Conservation (phyloP, 1,284 basidiomycete species). For the Ceratobasidium sp. region DNA sequence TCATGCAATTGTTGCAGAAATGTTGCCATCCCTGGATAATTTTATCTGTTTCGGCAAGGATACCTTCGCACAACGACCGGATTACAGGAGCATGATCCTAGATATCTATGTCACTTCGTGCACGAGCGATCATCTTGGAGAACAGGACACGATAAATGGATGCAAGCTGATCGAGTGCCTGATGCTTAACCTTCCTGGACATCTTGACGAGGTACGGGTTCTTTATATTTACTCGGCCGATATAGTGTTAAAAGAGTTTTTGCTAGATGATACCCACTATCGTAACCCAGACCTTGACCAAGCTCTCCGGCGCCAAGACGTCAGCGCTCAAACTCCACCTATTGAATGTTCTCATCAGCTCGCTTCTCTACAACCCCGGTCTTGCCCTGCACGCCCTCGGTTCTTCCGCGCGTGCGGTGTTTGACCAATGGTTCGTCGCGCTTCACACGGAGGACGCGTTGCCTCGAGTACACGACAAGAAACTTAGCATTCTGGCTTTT, state of each 20-base stretch:
- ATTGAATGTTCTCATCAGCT: slow-evolving; percentile 84
- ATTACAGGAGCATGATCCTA: slow-evolving; percentile 83
- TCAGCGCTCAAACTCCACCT: slow-evolving; percentile 77
- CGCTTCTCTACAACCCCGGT: slow-evolving; percentile 85
- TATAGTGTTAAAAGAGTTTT: background rate
- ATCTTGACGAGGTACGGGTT: slow-evolving; percentile 74
- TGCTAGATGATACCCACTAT: slow-evolving; percentile 64
- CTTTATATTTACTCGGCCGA: background rate
- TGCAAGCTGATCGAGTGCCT: slow-evolving; percentile 88
- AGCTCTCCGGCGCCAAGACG: slow-evolving; percentile 70
- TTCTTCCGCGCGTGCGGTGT: slow-evolving; percentile 71
- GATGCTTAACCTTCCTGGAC: slow-evolving; percentile 80
- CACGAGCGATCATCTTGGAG: slow-evolving; percentile 77
- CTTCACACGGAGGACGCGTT: slow-evolving; percentile 72
- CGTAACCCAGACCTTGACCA: slow-evolving; percentile 67
- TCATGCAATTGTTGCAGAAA: slow-evolving; percentile 65
- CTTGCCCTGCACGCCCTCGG: slow-evolving; percentile 83
- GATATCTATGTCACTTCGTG: slow-evolving; percentile 87
- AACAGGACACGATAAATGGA: slow-evolving; percentile 83
- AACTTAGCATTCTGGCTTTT: slow-evolving; percentile 79
- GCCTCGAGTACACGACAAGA: slow-evolving; percentile 92
- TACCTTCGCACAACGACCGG: slow-evolving; percentile 73
- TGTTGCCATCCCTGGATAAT: slow-evolving; percentile 90
- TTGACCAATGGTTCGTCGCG: slow-evolving; percentile 80
- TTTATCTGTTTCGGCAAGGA: slow-evolving; percentile 87